A percentile compares a stretch with the other conserved stretches of the same genome.
Evolutionary conservation across 2,329 filamentous ascomycete species (phyloP).

Genomic region (Periconia digitata): DNA sequence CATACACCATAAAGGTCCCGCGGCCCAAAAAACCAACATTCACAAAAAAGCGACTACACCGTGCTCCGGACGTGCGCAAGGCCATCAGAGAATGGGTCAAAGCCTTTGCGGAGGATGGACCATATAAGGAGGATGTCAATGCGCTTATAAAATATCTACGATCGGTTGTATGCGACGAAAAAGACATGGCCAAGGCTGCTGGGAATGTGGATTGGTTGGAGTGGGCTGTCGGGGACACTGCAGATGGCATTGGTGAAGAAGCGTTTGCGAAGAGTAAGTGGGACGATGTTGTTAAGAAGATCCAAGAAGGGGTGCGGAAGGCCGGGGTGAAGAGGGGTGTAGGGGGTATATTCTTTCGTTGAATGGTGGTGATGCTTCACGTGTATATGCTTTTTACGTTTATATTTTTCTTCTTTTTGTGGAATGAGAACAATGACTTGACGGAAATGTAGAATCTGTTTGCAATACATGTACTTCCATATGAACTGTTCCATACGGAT

Average conservation of each 20-base stretch:
- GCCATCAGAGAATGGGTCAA: conserved; percentile 76
- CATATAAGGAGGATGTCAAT: conserved; percentile 75
- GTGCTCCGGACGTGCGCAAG: conserved; percentile 66
- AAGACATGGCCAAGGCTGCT: conserved; percentile 73
- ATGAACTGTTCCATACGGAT: background rate
- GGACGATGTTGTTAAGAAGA: conserved; percentile 39
- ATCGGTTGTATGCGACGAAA: conserved; percentile 73
- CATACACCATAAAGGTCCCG: conserved; percentile 47
- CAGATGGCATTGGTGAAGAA: conserved; percentile 15
- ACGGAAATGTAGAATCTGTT: too few species aligned
- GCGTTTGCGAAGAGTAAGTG: conserved; percentile 29
- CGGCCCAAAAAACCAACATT: conserved; percentile 60
- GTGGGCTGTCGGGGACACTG: conserved; percentile 41
- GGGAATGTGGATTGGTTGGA: conserved; percentile 67
- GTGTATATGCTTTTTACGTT: background rate
- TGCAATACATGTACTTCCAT: background rate
- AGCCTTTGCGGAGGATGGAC: conserved; percentile 72
- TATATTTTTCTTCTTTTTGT: too few species aligned
- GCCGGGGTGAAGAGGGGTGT: conserved; percentile 50
- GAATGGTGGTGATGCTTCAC: background rate
- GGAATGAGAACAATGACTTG: too few species aligned
- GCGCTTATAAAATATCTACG: conserved; percentile 73
- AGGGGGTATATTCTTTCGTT: conserved; percentile 42
- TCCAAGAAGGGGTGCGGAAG: conserved; percentile 46
- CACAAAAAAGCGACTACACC: conserved; percentile 59